Conservation (phyloP, 108 stramenopile species). For the Skeletonema grethae region DNA sequence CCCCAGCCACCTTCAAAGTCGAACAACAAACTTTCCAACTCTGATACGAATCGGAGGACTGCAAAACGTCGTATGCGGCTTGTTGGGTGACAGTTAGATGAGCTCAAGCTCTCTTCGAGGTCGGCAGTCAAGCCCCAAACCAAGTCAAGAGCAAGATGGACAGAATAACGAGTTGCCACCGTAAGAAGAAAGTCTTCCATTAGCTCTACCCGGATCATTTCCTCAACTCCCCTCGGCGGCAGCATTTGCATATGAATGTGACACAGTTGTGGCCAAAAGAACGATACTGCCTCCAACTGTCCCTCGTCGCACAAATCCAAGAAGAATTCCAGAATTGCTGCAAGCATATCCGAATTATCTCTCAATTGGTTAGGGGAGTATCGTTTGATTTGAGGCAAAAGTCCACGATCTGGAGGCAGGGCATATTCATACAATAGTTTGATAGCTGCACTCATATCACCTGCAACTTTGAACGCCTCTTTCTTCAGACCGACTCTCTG, state of each 20-base stretch:
- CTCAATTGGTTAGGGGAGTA: conserved; percentile 1
- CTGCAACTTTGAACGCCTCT: conserved; percentile 87
- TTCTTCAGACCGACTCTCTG: conserved; percentile 69
- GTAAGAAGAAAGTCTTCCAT: conserved; percentile 89
- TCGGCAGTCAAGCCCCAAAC: conserved; percentile 87
- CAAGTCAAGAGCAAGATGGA: conserved; percentile 81
- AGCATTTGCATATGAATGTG: conserved; percentile 89
- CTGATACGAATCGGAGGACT: conserved; percentile 80
- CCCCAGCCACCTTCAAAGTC: conserved; percentile 86
- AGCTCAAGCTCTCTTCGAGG: conserved; percentile 70
- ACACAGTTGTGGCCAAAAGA: conserved; percentile 86
- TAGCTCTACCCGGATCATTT: conserved; percentile 71
- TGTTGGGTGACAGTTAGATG: conserved; percentile 32
- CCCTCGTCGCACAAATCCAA: conserved; percentile 83
- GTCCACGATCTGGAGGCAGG: conserved; percentile 46
- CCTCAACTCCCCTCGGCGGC: conserved; percentile 62
- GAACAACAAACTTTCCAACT: conserved; percentile 82
- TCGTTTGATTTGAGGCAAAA: conserved; percentile 15
- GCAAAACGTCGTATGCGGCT: conserved; percentile 73
- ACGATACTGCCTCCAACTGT: conserved; percentile 74
- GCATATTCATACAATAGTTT: conserved; percentile 80
- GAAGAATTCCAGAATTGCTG: conserved; percentile 84
- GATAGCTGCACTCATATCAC: conserved; percentile 86
- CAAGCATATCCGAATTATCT: conserved; percentile 60
- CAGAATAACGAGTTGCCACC: conserved; percentile 63